Base-by-base conservation (phyloP, 2,329 filamentous ascomycete genomes). In the Colletotrichum spaethianum region DNA sequence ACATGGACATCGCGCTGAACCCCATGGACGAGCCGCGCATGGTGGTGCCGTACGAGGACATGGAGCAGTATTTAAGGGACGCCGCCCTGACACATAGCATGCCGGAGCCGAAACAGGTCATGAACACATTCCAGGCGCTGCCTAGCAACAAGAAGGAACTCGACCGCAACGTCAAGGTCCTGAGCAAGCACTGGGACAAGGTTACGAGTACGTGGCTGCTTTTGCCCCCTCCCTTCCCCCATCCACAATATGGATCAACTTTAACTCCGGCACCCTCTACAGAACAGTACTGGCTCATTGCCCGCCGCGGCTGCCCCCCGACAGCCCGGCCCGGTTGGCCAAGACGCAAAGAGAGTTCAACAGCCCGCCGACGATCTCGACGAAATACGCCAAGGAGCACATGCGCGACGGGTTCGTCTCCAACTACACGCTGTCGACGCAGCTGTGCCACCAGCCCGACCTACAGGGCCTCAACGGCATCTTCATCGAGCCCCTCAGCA, bases 1-100 rank as follows among this genome's bases (percentile, higher is more conserved):
- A 93, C 75, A 90, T 93, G 87, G 91, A 93, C 72, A 85, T 93
- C 70, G 86, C 91, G 0, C 84, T 93, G 71, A 93, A 93, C 74
- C 84, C 88, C 40, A 90, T 93, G 86, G 91, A 93, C 75, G 91
- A 93, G 77, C 91, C 91, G 48, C 85, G 91, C 33, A 77, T 93
- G 11, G 86, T 93, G 16, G 88, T 89, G 2, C 87, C 90, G 3
- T 92, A 87, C 86, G 90, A 93, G 76, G 86, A 90, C 7, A 87
- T 93, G 62, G 81, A 88, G 33, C 79, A 79, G 0, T 86, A 88
- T 67, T 85, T 93, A 80, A 78, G 82, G 56, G 84, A 85, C 69
- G 90, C 90, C 42, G 82, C 84, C 64, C 81, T 85, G 73, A 86
- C 83, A 11, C 82, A 85, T 55, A 80, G 78, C 20, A 81, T 91